Evolutionary conservation across 1,139 yeast species (phyloP).

Genomic region (Debaryomycetaceae sp.): DNA sequence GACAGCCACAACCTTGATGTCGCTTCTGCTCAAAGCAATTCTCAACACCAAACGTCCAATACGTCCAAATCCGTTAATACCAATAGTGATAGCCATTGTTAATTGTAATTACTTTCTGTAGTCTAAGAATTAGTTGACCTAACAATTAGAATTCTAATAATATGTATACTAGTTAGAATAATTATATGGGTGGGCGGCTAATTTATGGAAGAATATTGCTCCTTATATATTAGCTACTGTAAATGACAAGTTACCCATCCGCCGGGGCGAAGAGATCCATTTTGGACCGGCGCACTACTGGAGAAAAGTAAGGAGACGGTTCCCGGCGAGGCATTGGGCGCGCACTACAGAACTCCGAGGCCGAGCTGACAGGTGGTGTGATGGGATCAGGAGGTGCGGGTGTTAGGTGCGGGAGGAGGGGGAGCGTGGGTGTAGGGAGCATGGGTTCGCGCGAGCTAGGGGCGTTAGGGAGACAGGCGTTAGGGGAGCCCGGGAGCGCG

Average conservation of each 20-base stretch:
- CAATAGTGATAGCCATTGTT: slow-evolving; percentile 49
- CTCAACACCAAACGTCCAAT: slow-evolving; percentile 84
- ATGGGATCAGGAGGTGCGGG: background rate
- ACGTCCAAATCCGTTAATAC: slow-evolving; percentile 90
- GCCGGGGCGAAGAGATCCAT: slow-evolving; percentile 15
- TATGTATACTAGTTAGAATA: slow-evolving; percentile 1
- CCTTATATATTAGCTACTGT: slow-evolving; percentile 4
- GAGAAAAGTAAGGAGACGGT: background rate
- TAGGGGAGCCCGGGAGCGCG: too few relatives aligned
- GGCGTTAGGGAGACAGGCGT: too few relatives aligned
- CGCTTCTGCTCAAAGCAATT: slow-evolving; percentile 67
- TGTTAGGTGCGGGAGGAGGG: background rate
- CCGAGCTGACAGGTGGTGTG: slow-evolving; percentile 8
- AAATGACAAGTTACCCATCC: slow-evolving; percentile 1
- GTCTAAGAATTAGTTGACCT: slow-evolving; percentile 2
- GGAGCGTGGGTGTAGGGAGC: background rate
- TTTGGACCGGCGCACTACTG: slow-evolving; percentile 6
- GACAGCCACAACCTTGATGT: slow-evolving; percentile 74
- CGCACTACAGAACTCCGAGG: slow-evolving; percentile 19
- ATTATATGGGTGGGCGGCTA: background rate
- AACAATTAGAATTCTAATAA: slow-evolving; percentile 6
- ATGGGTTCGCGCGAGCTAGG: too few relatives aligned
- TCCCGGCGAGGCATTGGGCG: background rate
- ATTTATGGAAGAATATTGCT: slow-evolving; percentile 1
- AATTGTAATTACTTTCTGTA: slow-evolving; percentile 2